A percentile compares a stretch with the other conserved stretches of the same genome.
phyloP scores from a whole-genome alignment of 1,284 basidiomycete genomes.

The Coniferiporia sulphurascens region DNA sequence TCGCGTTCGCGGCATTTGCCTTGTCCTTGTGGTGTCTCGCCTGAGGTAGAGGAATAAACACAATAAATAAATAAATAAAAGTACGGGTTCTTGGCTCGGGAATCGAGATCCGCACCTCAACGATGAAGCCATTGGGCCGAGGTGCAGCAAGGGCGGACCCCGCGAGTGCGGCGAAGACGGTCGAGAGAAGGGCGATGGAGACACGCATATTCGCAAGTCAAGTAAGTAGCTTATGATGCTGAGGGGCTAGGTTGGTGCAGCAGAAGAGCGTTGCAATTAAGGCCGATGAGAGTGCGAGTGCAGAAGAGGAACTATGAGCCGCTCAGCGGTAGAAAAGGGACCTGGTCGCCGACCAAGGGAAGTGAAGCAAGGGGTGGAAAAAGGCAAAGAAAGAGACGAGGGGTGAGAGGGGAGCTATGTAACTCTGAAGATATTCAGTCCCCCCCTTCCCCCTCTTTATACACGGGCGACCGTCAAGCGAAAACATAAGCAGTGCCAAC shows the following conservation, averaged over 20 bases:
- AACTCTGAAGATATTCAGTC: background rate
- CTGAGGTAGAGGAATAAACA: background rate
- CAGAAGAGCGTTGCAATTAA: background rate
- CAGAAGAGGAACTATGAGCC: constrained; percentile 18
- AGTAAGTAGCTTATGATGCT: constrained; percentile 20
- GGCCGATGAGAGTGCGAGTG: constrained; percentile 6
- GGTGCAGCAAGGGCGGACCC: constrained; percentile 27
- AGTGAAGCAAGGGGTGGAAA: background rate
- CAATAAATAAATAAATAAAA: background rate
- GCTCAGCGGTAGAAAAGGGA: constrained; percentile 17
- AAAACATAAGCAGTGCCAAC: background rate
- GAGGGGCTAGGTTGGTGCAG: constrained; percentile 19
- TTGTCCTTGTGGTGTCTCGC: background rate
- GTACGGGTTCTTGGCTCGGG: background rate
- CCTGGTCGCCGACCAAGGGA: constrained; percentile 22
- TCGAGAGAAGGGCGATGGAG: constrained; percentile 7
- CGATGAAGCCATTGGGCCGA: constrained; percentile 18
- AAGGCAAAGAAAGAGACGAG: constrained; percentile 3
- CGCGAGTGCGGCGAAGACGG: constrained; percentile 21
- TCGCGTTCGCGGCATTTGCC: background rate
- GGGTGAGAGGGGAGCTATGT: background rate
- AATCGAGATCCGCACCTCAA: constrained; percentile 21
- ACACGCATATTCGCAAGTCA: constrained; percentile 20
- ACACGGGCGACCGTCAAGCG: background rate
- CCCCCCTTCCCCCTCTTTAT: too few relatives aligned